Base-by-base conservation (phyloP, 2,329 filamentous ascomycete species). In the Cytospora piceae region DNA sequence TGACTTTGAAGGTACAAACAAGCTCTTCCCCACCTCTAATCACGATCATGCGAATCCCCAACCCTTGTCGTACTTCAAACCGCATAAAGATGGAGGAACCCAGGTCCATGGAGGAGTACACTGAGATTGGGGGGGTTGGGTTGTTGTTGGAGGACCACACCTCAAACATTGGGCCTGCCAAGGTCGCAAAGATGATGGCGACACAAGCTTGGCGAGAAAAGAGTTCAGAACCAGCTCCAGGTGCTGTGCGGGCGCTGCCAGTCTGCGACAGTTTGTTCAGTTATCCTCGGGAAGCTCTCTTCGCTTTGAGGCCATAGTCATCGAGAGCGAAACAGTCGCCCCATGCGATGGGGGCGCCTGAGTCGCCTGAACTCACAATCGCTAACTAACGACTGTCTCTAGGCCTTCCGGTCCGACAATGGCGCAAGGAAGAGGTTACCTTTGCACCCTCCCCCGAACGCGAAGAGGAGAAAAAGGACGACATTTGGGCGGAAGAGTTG, bases 321-420 rank as follows among this genome's bases (percentile, higher is more conserved):
- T 39, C 37, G 37, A 39, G 17, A 39, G 37, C 37, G 15, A 39
- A 39, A 39, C 39, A 42, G 4, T 6, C 4, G 4, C 17, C 39
- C 4, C 39, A 42, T 5, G 20, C 20, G 39, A 42, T n/a, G 39
- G 20, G 20, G 39, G 15, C 39, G 20, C 17, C 39, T n/a, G 39
- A 42, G 37, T 39, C 20, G 20, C 8, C 20, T 17, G 15, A 29
- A 8, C 1, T 31, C 14, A 34, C 59, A 29, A 61, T 20, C 22
- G 34, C 34, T 49, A 37, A 62, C 60, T 46, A 27, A 63, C n/a
- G 42, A 59, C 31, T 31, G 83, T 87, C 58, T 39, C 81, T 86
- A 83, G 92, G 93, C 67, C 84, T 97, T 14, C 94, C 94, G 20
- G 90, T 97, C 65, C 90, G 93, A 73, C 93, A 96, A 85, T 98